Evolutionary conservation across 2,329 filamentous ascomycete genomes (phyloP).

Genomic region (Fusarium stilboides): DNA sequence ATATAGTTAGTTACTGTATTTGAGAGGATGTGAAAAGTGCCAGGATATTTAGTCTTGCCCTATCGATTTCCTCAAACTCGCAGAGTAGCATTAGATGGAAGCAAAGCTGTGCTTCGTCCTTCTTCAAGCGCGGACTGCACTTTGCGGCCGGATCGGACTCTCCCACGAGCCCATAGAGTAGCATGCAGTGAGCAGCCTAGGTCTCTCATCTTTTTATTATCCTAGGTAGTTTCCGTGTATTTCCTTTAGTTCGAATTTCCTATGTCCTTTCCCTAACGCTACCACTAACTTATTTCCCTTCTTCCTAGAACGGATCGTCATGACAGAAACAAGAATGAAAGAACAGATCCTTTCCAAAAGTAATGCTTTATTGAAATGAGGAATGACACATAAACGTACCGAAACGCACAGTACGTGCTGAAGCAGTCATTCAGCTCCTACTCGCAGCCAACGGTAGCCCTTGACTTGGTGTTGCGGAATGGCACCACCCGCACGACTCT

Average conservation of each 20-base stretch:
- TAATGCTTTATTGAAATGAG: neutral
- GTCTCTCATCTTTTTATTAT: neutral
- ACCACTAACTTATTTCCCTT: neutral
- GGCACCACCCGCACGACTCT: conserved; percentile 47
- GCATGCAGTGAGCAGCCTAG: too few relatives aligned
- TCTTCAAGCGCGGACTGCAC: conserved; percentile 3
- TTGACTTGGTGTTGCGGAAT: conserved; percentile 20
- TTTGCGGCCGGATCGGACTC: neutral
- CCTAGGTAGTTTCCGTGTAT: neutral
- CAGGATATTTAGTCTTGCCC: neutral
- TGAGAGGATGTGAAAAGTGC: neutral
- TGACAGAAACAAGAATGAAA: neutral
- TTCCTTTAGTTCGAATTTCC: neutral
- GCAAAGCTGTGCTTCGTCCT: neutral
- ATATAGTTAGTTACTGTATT: neutral
- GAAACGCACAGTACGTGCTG: conserved; percentile 6
- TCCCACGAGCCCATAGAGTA: too few relatives aligned
- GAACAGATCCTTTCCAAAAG: neutral
- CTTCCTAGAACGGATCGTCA: neutral
- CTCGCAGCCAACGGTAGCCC: conserved; percentile 2
- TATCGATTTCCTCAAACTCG: neutral
- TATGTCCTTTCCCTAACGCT: neutral
- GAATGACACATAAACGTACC: conserved; percentile 8
- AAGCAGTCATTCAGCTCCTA: conserved; percentile 15
- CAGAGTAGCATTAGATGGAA: neutral